Evolutionary conservation across 371 early-diverging fungal genomes (phyloP).

Genomic region (Parasitella parasitica): DNA sequence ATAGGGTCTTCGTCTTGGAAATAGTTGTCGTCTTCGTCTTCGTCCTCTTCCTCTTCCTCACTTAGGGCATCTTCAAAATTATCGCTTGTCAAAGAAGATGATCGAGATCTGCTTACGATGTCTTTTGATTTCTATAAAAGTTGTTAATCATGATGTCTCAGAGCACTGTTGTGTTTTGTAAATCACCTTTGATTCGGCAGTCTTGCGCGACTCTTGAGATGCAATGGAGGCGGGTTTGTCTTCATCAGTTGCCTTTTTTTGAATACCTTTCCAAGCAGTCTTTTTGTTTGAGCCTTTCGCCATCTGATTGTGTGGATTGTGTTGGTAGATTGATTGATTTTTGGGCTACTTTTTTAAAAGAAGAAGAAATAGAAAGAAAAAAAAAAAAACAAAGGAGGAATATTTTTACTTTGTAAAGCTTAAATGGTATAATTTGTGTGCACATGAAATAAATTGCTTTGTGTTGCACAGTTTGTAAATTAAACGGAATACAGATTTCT

Average conservation of each 20-base stretch:
- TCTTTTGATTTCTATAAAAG: background rate
- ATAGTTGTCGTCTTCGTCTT: slow-evolving; percentile 26
- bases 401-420: background rate
- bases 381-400: background rate
- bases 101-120: slow-evolving; percentile 6
- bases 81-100: slow-evolving; percentile 17
- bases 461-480: background rate
- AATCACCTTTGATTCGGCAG: background rate
- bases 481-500: background rate
- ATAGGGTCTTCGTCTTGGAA: slow-evolving; percentile 17
- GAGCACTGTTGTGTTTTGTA: background rate
- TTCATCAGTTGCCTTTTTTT: background rate
- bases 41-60: slow-evolving; percentile 15
- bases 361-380: background rate
- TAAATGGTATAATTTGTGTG: background rate
- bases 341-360: background rate
- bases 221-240: background rate
- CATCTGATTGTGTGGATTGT: background rate
- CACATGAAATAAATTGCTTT: background rate
- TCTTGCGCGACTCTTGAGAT: slow-evolving; percentile 3
- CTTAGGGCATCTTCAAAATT: slow-evolving; percentile 20
- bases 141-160: background rate
- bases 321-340: background rate
- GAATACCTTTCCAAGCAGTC: slow-evolving; percentile 13
- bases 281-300: slow-evolving; percentile 3